Evolutionary conservation across 306 rosid genomes (phyloP).

Genomic region (Glycine latifolia): DNA sequence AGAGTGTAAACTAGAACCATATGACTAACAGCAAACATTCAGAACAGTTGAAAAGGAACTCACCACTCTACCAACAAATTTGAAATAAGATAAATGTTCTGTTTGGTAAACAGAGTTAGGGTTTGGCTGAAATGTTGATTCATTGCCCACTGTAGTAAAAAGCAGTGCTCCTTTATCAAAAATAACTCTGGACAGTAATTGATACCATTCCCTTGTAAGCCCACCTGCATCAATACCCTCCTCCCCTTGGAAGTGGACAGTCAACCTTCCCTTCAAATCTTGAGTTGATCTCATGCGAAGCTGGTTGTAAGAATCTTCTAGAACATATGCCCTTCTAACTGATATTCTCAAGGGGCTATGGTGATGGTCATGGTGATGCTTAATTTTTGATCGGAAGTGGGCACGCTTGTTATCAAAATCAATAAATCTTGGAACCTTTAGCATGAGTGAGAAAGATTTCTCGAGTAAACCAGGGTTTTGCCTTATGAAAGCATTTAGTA

Average conservation of each 20-base stretch:
- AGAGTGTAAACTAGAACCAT: constrained; percentile 34
- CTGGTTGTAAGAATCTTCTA: constrained; percentile 98
- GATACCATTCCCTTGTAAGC: constrained; percentile 99
- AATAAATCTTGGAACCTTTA: constrained; percentile 93
- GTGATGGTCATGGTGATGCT: constrained; percentile 96
- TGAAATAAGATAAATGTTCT: constrained; percentile 97
- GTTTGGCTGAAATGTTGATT: constrained; percentile 97
- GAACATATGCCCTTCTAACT: constrained; percentile 94
- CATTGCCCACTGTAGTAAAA: constrained; percentile 98
- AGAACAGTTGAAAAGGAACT: constrained; percentile 51
- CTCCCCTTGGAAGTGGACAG: constrained; percentile 99
- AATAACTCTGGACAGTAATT: constrained; percentile 91
- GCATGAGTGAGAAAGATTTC: constrained; percentile 91
- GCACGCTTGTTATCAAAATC: constrained; percentile 98
- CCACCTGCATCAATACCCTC: constrained; percentile 99
- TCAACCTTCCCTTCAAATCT: constrained; percentile 96
- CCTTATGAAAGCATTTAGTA: constrained; percentile 93
- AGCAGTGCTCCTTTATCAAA: constrained; percentile 98
- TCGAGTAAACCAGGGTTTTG: constrained; percentile 99
- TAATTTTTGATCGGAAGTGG: constrained; percentile 95
- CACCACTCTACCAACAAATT: constrained; percentile 99
- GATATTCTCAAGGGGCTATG: constrained; percentile 95
- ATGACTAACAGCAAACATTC: constrained; percentile 29
- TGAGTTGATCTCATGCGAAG: constrained; percentile 87
- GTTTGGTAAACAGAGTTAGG: constrained; percentile 99